Evolutionary conservation across 2,329 filamentous ascomycete species (phyloP), one percentile per base, ranked within the genome.

Genomic region (Colletotrichum gloeosporioides): DNA sequence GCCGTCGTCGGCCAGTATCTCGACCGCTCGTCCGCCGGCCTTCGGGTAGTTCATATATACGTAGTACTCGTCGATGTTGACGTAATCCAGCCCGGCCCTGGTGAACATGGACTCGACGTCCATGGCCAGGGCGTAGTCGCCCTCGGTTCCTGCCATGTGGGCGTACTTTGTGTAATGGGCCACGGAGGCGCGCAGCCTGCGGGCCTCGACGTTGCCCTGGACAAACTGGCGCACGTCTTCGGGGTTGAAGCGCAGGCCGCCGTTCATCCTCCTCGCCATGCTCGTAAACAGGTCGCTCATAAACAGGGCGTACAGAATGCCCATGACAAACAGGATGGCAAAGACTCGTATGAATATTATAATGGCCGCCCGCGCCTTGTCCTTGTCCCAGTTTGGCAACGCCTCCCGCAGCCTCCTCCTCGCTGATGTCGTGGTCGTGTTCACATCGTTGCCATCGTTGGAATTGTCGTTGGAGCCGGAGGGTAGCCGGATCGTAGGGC

Each of bases 21-120:
- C 93, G 53, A 99, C 93, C 74, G 93, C 91, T 66, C 97, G 90
- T 15, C 96, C 97, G 76, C 92, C 93, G 32, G 90, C 86, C 78
- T 89, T 94, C 0, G 97, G 96, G 83, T 98, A 99, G 84, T 99
- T 99, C 81, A 99, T 87, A 83, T 98, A 99, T 18, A 98, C 96
- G 80, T 94, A 90, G 84, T 95, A 98, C 82, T 95, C 92, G 80
- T 98, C 94, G 81, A 95, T 89, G 66, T 88, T 87, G 31, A 98
- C 93, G 73, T 93, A 89, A 80, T 98, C 96, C 81, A 99, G 89
- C 6, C 92, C 91, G 62, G 93, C 93, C 67, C 89, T 90, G 79
- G 87, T 86, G 84, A 98, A 98, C 83, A 94, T 91, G 80, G 92
- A 92, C 84, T 96, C 91, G 71, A 98, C 92, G 88, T 96, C 98